Conservation (phyloP, 352 stramenopile genomes). For the Globisporangium parvum region DNA sequence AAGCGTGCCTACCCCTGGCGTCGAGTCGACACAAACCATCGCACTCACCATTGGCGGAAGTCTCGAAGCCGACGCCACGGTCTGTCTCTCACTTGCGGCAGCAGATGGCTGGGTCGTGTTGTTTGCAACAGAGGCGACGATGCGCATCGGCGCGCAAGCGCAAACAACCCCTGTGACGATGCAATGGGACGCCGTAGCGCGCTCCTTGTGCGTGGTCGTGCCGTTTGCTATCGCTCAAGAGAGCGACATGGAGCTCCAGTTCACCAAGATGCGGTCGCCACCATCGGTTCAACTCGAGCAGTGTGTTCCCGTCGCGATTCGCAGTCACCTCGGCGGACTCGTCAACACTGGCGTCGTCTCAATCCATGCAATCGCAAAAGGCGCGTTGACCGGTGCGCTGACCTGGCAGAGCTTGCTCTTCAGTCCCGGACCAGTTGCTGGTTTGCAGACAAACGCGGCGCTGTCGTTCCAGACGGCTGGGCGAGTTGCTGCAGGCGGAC, state of each 20-base stretch:
- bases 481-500: conserved; percentile 24
- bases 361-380: conserved; percentile 28
- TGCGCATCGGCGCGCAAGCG: conserved; percentile 7
- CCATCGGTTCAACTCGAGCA: conserved; percentile 26
- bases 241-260: conserved; percentile 26
- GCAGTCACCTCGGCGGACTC: conserved; percentile 38
- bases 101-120: conserved; percentile 32
- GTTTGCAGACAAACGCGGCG: conserved; percentile 31
- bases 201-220: conserved; percentile 24
- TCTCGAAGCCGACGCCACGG: conserved; percentile 26
- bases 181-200: conserved; percentile 11
- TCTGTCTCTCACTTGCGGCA: conserved; percentile 28
- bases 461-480: conserved; percentile 38
- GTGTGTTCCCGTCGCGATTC: conserved; percentile 17
- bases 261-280: conserved; percentile 41
- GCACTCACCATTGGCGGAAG: conserved; percentile 33
- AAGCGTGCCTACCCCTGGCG: conserved; percentile 32
- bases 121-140: conserved; percentile 18
- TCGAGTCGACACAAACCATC: conserved; percentile 39
- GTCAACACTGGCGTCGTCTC: conserved; percentile 35
- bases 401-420: conserved; percentile 40
- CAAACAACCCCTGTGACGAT: conserved; percentile 4
- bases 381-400: conserved; percentile 28
- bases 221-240: conserved; percentile 25
- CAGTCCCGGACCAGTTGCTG: conserved; percentile 44